Evolutionary conservation across 2,329 filamentous ascomycete genomes (phyloP).

Genomic region (Colletotrichum orchidophilum): DNA sequence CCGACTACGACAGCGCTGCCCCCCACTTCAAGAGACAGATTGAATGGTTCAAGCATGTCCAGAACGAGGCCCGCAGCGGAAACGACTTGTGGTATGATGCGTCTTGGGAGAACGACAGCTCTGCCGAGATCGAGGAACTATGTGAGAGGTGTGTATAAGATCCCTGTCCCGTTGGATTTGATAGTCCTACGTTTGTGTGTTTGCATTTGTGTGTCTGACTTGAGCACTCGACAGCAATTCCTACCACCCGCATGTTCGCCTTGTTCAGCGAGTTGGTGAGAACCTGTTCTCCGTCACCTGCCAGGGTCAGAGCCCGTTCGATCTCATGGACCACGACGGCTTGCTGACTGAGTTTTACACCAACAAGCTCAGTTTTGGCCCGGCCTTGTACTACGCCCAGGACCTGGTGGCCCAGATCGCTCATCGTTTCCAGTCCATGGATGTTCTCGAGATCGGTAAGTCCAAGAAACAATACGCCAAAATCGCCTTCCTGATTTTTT

Average conservation of each 20-base stretch:
- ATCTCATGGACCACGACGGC: neutral
- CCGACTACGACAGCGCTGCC: neutral
- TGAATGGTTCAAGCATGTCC: slow-evolving; percentile 7
- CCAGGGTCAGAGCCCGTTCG: neutral
- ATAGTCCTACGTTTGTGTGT: too few species aligned
- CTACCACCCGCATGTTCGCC: neutral
- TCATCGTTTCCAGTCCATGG: slow-evolving; percentile 11
- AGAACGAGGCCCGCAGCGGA: neutral
- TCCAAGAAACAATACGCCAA: too few species aligned
- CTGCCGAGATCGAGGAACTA: neutral
- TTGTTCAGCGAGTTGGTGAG: neutral
- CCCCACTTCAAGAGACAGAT: neutral
- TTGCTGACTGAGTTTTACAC: neutral
- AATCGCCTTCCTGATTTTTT: too few species aligned
- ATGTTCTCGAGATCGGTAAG: slow-evolving; percentile 41
- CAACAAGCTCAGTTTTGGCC: neutral
- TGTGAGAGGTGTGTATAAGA: neutral
- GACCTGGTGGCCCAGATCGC: neutral
- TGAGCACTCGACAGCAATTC: too few species aligned
- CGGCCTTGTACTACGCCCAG: neutral
- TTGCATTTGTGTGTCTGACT: too few species aligned
- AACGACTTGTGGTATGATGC: neutral
- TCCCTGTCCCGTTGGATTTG: too few species aligned
- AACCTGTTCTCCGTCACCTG: neutral
- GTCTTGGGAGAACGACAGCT: neutral